phyloP scores from a whole-genome alignment of 1,139 yeast genomes.

The Lizanozyma gosingica region DNA sequence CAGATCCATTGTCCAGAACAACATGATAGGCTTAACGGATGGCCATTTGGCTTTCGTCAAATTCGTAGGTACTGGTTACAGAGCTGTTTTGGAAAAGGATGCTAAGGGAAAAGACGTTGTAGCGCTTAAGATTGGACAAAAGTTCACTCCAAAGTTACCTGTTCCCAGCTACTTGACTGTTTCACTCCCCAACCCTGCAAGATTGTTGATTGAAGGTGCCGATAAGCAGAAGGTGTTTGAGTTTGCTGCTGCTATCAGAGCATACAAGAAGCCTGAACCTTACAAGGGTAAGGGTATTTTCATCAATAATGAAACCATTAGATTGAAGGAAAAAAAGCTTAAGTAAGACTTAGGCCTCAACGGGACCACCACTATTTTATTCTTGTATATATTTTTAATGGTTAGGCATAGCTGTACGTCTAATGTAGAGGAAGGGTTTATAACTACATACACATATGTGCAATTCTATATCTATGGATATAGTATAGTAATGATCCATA shows the following conservation, averaged over 20 bases:
- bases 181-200: conserved; percentile 77
- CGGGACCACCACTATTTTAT: too few species aligned
- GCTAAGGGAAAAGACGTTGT: conserved; percentile 52
- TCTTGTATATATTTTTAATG: conserved; percentile 3
- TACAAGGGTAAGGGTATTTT: conserved; percentile 98
- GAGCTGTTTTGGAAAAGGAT: conserved; percentile 61
- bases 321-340: conserved; percentile 84
- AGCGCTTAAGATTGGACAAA: conserved; percentile 67
- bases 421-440: too few species aligned
- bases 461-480: too few species aligned
- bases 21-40: conserved; percentile 80
- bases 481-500: too few species aligned
- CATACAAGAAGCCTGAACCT: conserved; percentile 92
- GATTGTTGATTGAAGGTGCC: conserved; percentile 77
- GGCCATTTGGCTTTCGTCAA: conserved; percentile 84
- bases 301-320: conserved; percentile 84
- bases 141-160: conserved; percentile 60
- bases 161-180: conserved; percentile 75
- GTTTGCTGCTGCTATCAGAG: conserved; percentile 84
- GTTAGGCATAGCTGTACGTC: too few species aligned
- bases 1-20: conserved; percentile 69
- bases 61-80: conserved; percentile 95
- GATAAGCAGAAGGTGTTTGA: conserved; percentile 82
- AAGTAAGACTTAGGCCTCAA: too few species aligned
- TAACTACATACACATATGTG: too few species aligned